These are phyloP conservation scores for Hypomontagnella submonticulosa DNA, from an alignment of 495 filamentous ascomycete species.

Conservation along the genomic window DNA sequence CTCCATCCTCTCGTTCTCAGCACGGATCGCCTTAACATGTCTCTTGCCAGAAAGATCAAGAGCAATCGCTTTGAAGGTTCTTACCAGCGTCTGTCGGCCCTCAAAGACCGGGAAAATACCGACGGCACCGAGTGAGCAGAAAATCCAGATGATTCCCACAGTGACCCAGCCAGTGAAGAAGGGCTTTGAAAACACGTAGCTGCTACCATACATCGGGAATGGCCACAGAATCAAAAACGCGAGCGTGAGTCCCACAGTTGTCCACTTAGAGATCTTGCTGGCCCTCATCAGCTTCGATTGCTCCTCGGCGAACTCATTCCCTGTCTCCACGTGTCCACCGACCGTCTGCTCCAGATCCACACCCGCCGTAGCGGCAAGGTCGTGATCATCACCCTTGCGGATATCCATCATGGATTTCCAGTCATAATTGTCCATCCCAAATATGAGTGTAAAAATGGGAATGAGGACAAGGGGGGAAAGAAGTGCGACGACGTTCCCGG, in stretches of 20 bases:
- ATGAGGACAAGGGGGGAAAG: slow-evolving; percentile 83
- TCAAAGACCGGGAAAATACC: slow-evolving; percentile 87
- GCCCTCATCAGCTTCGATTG: slow-evolving; percentile 75
- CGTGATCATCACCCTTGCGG: slow-evolving; percentile 83
- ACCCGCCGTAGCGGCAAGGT: slow-evolving; percentile 73
- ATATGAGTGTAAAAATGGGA: slow-evolving; percentile 78
- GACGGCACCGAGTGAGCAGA: slow-evolving; percentile 75
- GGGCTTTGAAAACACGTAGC: slow-evolving; percentile 87
- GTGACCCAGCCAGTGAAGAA: slow-evolving; percentile 95
- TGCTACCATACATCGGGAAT: slow-evolving; percentile 89
- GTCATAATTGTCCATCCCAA: slow-evolving; percentile 86
- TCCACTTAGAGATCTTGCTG: slow-evolving; percentile 79
- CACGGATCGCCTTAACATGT: slow-evolving; percentile 53
- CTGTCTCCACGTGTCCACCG: slow-evolving; percentile 59
- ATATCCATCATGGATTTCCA: slow-evolving; percentile 88
- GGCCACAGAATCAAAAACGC: slow-evolving; percentile 89
- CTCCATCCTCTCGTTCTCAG: slow-evolving; percentile 34
- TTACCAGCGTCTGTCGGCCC: slow-evolving; percentile 73
- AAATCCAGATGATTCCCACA: slow-evolving; percentile 90
- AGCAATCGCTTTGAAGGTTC: slow-evolving; percentile 72
- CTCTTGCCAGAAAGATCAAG: slow-evolving; percentile 75
- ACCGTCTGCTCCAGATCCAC: slow-evolving; percentile 77
- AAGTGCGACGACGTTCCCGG: slow-evolving; percentile 81
- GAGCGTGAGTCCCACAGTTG: slow-evolving; percentile 80
- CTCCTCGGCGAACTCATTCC: slow-evolving; percentile 65